Evolutionary conservation across 1,284 basidiomycete species (phyloP), one percentile per base, ranked within the genome.

Genomic region (Phellopilus nigrolimitatus): DNA sequence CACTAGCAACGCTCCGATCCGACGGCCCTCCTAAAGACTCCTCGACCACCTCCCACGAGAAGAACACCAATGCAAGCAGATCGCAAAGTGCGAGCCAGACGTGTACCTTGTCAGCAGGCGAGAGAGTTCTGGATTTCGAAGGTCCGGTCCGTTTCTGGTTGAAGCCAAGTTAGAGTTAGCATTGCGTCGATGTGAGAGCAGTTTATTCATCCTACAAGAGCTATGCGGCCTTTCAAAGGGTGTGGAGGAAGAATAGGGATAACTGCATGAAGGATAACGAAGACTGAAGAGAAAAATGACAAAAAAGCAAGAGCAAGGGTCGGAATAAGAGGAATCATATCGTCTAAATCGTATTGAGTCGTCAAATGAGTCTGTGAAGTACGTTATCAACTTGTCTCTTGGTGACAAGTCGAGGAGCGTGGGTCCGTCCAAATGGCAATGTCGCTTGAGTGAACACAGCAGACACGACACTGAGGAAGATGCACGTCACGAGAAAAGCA

Each of bases 31-130:
- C 73, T 10, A 68, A 61, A 50, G 73, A 71, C 64, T 87, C 80
- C 37, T 58, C 66, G 54, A 80, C 64, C 19, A 72, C 73, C 61
- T 88, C 77, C 83, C 84, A 87, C 41, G 80, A 63, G 62, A 87
- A 84, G 27, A 80, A 62, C 25, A 64, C 66, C 36, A 87, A 68
- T 7, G 82, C 77, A 31, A 83, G 48, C 30, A 87, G 60, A 60
- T 87, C 84, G 51, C 82, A 73, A 37, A 70, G 65, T 50, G 84
- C 79, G 36, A 88, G 69, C 83, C 84, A 88, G 41, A 87, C 61
- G 61, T 85, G 82, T 57, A 77, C 76, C 67, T 84, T 82, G 65
- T 85, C 79, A 49, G 80, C 76, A 28, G 75, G 67, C 40, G 84
- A 80, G 55, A 88, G 72, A 19, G 75, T 75, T 59, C 74, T 74